Evolutionary conservation across 495 filamentous ascomycete species (phyloP), one percentile per base, ranked within the genome.

Genomic region (Trichoderma orchidacearum): DNA sequence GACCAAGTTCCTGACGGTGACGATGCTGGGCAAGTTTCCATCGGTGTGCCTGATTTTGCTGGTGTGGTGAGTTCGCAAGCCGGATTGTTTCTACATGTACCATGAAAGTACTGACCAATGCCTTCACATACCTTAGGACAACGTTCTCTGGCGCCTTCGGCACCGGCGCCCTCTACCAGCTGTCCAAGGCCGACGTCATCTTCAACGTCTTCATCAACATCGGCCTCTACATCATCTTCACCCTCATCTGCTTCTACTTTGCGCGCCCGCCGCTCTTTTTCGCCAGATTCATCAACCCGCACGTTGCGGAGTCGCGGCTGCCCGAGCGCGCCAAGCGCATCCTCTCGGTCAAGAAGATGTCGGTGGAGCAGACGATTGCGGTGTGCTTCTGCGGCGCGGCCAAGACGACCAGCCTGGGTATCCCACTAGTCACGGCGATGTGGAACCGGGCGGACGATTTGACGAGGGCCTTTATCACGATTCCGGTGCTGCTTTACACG

Each of bases 351-450:
- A 67, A 62, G 55, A 68, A 61, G 36, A 70, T 80, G 60, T 60
- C 74, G 0, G 66, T 70, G 2, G 71, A 75, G 51, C 73, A 78
- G 53, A 72, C 78, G 0, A 72, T 80, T 56, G 77, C 77, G 6
- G 72, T 79, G 1, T 81, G 78, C 58, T 80, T 80, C 63, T 81
- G 78, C 56, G 77, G 74, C 1, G 77, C 78, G 0, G 77, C 78
- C 23, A 81, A 81, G 62, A 81, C 77, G 48, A 80, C 77, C 9
- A 75, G 74, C 11, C 62, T 80, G 3, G 78, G 77, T 1, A 77
- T 81, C 15, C 76, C 76, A 0, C 55, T 81, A 32, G 59, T 77
- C 30, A 74, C 76, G 58, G 71, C 77, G 8, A 79, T 81, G 76
- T 81, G 76, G 76, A 65, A 66, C 12, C 68, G 73, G 0, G 58